Conservation (phyloP, 768 basidiomycete species). For the Phaeotremella skinneri region DNA sequence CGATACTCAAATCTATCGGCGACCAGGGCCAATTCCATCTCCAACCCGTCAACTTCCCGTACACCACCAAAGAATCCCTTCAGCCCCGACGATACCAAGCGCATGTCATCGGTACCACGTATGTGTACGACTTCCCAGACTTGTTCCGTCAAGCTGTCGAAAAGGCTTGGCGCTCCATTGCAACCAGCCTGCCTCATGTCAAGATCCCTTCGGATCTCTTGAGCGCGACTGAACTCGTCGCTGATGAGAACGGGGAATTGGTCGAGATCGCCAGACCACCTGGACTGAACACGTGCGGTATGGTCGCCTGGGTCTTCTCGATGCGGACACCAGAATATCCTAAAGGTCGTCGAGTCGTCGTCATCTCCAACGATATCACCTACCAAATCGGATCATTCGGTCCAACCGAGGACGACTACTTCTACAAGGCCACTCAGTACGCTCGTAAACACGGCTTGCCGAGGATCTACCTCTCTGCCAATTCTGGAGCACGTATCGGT, state of each 20-base stretch:
- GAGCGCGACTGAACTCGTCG: constrained; percentile 81
- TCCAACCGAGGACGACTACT: constrained; percentile 91
- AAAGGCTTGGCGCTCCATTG: constrained; percentile 70
- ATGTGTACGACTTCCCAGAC: constrained; percentile 99
- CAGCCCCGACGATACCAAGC: constrained; percentile 99
- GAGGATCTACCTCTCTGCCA: constrained; percentile 95
- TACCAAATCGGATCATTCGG: constrained; percentile 99
- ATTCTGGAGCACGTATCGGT: constrained; percentile 96
- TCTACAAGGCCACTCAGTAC: constrained; percentile 89
- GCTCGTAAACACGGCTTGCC: constrained; percentile 84
- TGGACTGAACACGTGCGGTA: constrained; percentile 91
- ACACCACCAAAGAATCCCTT: constrained; percentile 95
- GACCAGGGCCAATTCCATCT: constrained; percentile 95
- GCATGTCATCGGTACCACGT: constrained; percentile 95
- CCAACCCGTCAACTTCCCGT: constrained; percentile 87
- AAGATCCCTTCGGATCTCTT: constrained; percentile 73
- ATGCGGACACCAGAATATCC: constrained; percentile 90
- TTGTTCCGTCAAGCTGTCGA: constrained; percentile 96
- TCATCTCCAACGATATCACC: constrained; percentile 97
- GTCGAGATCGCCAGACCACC: constrained; percentile 86
- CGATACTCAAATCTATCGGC: constrained; percentile 95
- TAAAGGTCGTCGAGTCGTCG: constrained; percentile 77
- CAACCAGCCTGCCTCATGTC: constrained; percentile 67
- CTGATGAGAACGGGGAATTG: constrained; percentile 89
- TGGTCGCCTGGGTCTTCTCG: constrained; percentile 97